These are phyloP conservation scores for Zygoascus hellenicus DNA, from an alignment of 1,139 yeast species.

Conservation along the genomic window DNA sequence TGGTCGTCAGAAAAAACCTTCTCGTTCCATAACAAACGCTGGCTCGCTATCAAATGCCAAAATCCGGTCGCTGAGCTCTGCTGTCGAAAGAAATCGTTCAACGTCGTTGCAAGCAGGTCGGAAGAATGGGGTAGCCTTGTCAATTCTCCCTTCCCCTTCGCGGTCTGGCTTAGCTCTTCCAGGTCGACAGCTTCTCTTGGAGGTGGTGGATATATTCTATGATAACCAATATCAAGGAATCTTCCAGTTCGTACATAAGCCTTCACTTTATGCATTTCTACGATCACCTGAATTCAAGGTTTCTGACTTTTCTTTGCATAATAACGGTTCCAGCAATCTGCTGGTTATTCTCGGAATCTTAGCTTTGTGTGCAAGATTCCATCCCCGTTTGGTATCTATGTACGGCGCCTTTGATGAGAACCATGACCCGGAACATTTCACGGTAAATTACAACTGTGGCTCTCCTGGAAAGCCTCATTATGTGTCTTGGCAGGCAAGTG, in stretches of 20 bases:
- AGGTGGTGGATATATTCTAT: slow-evolving; percentile 12
- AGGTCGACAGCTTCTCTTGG: slow-evolving; percentile 8
- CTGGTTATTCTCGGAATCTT: slow-evolving; percentile 12
- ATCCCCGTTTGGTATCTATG: slow-evolving; percentile 7
- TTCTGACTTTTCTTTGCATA: slow-evolving; percentile 4
- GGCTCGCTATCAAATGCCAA: no score
- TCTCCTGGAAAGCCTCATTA: not conserved
- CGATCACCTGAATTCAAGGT: slow-evolving; percentile 10
- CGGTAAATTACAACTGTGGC: not conserved
- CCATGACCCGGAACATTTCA: slow-evolving; percentile 5
- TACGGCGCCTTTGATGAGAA: slow-evolving; percentile 14
- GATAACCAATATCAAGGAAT: slow-evolving; percentile 15
- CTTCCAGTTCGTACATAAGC: slow-evolving; percentile 15
- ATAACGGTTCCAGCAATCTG: slow-evolving; percentile 9
- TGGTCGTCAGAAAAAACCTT: slow-evolving; percentile 10
- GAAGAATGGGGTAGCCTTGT: not conserved
- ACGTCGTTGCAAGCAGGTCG: no score
- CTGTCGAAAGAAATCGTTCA: no score
- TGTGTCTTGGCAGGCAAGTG: slow-evolving; percentile 9
- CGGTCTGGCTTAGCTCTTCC: slow-evolving; percentile 6
- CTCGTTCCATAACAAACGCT: not conserved
- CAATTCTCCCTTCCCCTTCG: not conserved
- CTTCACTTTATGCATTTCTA: slow-evolving; percentile 12
- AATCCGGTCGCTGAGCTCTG: no score
- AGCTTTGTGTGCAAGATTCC: slow-evolving; percentile 13